These are phyloP conservation scores for Phaeodactylum tricornutum DNA, from an alignment of 108 stramenopile genomes.

Conservation along the genomic window DNA sequence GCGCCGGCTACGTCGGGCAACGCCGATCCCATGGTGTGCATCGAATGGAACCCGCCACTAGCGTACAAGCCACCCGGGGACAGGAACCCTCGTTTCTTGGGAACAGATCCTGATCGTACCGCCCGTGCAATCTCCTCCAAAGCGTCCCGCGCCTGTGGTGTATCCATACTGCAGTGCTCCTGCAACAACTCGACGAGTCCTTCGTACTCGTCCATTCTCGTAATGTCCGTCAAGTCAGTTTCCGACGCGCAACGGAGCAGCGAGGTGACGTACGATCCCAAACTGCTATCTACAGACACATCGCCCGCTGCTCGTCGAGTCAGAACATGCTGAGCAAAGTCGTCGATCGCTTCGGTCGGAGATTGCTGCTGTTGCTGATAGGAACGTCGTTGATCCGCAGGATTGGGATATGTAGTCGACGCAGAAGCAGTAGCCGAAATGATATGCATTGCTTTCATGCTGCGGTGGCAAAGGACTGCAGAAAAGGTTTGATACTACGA, in stretches of 20 bases:
- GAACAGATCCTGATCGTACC: conserved; percentile 16
- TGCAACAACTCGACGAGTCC: conserved; percentile 54
- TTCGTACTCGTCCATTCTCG: conserved; percentile 37
- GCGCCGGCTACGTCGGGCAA: background rate
- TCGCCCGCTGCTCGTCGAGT: background rate
- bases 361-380: too few relatives aligned
- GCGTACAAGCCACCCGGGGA: conserved; percentile 5
- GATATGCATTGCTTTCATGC: too few relatives aligned
- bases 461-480: too few relatives aligned
- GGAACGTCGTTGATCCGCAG: too few relatives aligned
- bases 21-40: conserved; percentile 11
- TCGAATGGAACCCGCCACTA: conserved; percentile 1
- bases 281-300: conserved; percentile 18
- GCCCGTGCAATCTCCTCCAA: conserved; percentile 41
- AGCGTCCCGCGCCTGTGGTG: conserved; percentile 22
- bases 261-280: conserved; percentile 60
- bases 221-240: conserved; percentile 11
- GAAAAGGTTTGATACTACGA: too few relatives aligned
- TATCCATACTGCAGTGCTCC: conserved; percentile 51
- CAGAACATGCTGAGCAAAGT: conserved; percentile 2
- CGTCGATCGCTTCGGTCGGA: background rate
- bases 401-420: too few relatives aligned
- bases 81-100: background rate
- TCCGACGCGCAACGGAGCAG: conserved; percentile 28
- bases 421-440: too few relatives aligned